Evolutionary conservation across 2,329 filamentous ascomycete species (phyloP), one percentile per base, ranked within the genome.

Genomic region (Aspergillus sergii): DNA sequence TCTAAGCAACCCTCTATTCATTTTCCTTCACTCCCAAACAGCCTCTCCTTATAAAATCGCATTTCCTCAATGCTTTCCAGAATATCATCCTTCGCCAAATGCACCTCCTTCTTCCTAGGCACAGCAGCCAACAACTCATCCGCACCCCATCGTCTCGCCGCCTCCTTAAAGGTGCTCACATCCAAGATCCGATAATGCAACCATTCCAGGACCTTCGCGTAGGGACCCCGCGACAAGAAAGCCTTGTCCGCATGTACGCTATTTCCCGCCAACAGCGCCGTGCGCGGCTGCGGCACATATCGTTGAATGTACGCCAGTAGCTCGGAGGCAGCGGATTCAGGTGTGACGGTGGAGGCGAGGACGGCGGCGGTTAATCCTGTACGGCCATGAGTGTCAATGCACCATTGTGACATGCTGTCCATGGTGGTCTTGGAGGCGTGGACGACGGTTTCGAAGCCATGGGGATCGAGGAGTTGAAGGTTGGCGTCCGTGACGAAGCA

Each of bases 41-140:
- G 85, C 21, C 81, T 81, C 64, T 89, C 83, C 71, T 87, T 88
- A 78, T 97, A 98, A 75, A 91, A 97, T 72, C 82, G 88, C 60
- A 94, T 94, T 82, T 99, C 95, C 61, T 86, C 89, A 66, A 99
- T 97, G 78, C 94, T 98, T 82, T 99, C 95, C 64, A 97, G 78
- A 62, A 99, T 97, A 78, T 99, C 95, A 60, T 92, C 88, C 71
- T 86, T 88, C 0, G 95, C 95, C 78, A 94, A 88, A 80, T 99
- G 95, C 58, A 89, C 81, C 43, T 86, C 88, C 74, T 86, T 86
- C 83, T 98, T 98, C 66, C 74, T 78, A 14, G 94, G 94, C 32
- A 86, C 88, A 51, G 83, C 81, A 60, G 82, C 81, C 65, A 91
- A 73, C 10, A 91, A 76, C 9, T 86, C 83, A n/a, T 82, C 76